Base-by-base conservation (phyloP, 495 filamentous ascomycete species). In the Terfezia boudieri region DNA sequence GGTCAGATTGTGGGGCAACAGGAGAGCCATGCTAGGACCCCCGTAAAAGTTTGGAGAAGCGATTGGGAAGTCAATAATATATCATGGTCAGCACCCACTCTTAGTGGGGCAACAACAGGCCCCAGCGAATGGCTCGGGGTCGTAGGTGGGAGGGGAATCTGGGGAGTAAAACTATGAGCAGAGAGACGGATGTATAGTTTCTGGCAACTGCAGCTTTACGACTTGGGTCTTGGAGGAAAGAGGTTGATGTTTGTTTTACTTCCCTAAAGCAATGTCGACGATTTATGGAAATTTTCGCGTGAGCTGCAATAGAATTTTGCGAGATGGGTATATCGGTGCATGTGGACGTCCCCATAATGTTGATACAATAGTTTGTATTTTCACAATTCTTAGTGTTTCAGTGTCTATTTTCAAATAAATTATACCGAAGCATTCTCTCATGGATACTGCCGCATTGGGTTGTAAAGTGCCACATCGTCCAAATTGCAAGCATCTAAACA, bases 21-120 rank as follows among this genome's bases (percentile, higher is more conserved):
- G 14, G 41, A 46, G 17, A 46, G 41, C 41, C 41, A 46, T 46
- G 41, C 41, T 14, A 67, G 82, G 53, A 81, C 76, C 11, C 89
- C 89, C 0, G 76, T 84, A 4, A 84, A 84, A 6, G 80, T 75
- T 55, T 99, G 92, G 92, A 78, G 83, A 62, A 95, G 90, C 61
- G 90, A 96, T 56, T 94, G 93, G 60, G 90, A 99, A 70, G 83
- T 99, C 23, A 83, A 81, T 9, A 96, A 95, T 67, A 74, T 96
- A 36, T 88, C 83, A 61, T 99, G 90, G 90, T 84, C 84, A 14
- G 89, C 90, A 36, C 83, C 82, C 52, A 80, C 84, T 57, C 74
- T 71, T 12, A 82, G 75, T 50, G 71, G 74, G 5, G 17, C 1
- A 14, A 20, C 17, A 14, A 46, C 41, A 14, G 41, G 41, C 14